Evolutionary conservation across 176 grass and related monocot species (phyloP).

Genomic region (Tuctoria greenei): DNA sequence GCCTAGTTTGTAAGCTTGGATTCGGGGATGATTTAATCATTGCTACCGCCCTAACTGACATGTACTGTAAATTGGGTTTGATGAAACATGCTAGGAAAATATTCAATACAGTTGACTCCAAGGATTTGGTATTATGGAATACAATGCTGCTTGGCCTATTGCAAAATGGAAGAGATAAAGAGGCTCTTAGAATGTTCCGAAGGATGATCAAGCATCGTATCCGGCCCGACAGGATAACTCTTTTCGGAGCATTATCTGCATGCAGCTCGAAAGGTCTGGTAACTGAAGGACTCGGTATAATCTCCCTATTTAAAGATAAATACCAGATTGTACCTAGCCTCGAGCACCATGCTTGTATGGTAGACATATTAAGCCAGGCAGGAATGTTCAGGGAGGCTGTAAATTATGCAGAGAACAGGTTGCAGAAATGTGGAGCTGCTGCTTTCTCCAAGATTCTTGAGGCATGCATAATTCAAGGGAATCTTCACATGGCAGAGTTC

Average conservation of each 20-base stretch:
- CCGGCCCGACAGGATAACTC: conserved; percentile 74
- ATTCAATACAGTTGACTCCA: conserved; percentile 42
- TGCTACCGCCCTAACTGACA: conserved; percentile 65
- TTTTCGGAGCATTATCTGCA: conserved; percentile 67
- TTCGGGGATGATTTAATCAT: conserved; percentile 63
- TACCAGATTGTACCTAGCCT: conserved; percentile 44
- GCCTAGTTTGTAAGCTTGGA: conserved; percentile 64
- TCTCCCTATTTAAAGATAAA: conserved; percentile 65
- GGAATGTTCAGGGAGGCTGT: conserved; percentile 73
- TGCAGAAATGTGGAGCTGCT: conserved; percentile 32
- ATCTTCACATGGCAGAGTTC: conserved; percentile 50
- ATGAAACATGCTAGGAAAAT: conserved; percentile 47
- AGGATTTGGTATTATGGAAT: conserved; percentile 82
- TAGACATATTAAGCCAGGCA: conserved; percentile 61
- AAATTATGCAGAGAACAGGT: conserved; percentile 50
- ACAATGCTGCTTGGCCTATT: conserved; percentile 76
- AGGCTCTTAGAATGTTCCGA: conserved; percentile 64
- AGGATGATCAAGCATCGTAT: conserved; percentile 50
- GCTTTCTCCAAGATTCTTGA: conserved; percentile 69
- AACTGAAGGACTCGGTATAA: conserved; percentile 49
- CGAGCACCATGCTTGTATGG: conserved; percentile 63
- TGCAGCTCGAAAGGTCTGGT: conserved; percentile 55
- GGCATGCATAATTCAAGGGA: conserved; percentile 55
- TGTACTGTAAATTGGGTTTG: conserved; percentile 87
- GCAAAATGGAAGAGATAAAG: conserved; percentile 67